These are phyloP conservation scores for Raffaelea albimanens DNA, from an alignment of 2,329 filamentous ascomycete species.

Conservation along the genomic window DNA sequence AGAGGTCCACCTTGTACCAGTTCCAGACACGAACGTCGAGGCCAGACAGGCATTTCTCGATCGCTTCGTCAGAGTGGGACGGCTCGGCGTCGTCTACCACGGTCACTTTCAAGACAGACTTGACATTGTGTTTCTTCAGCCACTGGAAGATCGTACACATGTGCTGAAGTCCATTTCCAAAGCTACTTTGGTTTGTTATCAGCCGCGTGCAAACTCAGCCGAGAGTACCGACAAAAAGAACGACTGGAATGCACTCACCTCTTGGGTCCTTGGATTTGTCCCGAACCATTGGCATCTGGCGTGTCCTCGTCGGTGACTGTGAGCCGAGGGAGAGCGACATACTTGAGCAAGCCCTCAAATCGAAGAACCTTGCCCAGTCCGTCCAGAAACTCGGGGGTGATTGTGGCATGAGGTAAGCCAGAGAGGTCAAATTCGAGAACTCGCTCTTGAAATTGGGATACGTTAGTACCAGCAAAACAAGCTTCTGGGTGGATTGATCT, in stretches of 20 bases:
- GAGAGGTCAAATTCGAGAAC: slow-evolving; percentile 7
- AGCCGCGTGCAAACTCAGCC: neutral
- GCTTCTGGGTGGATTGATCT: neutral
- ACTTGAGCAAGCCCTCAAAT: slow-evolving; percentile 6
- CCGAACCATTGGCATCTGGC: neutral
- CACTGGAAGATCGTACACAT: slow-evolving; percentile 8
- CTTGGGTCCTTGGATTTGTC: neutral
- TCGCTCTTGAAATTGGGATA: neutral
- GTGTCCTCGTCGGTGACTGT: neutral
- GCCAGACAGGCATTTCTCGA: slow-evolving; percentile 3
- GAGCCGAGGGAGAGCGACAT: slow-evolving; percentile 4
- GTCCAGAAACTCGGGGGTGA: slow-evolving; percentile 3
- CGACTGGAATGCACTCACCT: neutral
- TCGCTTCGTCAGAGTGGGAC: slow-evolving; percentile 6
- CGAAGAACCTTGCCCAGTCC: slow-evolving; percentile 5
- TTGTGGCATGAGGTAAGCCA: slow-evolving; percentile 2
- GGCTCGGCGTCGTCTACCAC: slow-evolving; percentile 5
- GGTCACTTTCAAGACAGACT: slow-evolving; percentile 5
- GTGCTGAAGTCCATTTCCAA: slow-evolving; percentile 1
- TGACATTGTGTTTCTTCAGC: slow-evolving; percentile 5
- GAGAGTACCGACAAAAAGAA: too few relatives aligned
- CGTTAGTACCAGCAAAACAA: neutral
- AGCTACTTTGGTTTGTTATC: neutral
- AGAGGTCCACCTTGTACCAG: slow-evolving; percentile 9
- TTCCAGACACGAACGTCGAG: slow-evolving; percentile 7